Percentiles rank a stretch among this genome's conserved stretches.
Conservation (phyloP, 139 green algal genomes). For the Spirogloea muscicola region DNA sequence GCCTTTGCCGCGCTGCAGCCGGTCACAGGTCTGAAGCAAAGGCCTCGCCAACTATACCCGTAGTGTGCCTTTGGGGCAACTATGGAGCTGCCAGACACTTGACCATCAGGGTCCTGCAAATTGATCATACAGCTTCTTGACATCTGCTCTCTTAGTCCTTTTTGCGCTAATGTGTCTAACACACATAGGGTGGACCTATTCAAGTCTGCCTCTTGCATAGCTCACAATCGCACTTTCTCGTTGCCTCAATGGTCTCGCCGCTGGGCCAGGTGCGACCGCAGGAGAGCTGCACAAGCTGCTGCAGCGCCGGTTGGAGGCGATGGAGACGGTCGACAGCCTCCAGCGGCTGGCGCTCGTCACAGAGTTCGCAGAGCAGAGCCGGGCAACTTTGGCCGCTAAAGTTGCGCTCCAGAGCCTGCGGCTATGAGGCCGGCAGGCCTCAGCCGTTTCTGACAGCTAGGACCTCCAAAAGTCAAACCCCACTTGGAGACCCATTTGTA, state of each 20-base stretch:
- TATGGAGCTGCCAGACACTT: too few relatives aligned
- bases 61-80: background rate
- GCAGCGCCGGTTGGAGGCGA: slow-evolving; percentile 11
- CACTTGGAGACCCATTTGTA: too few relatives aligned
- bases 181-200: too few relatives aligned
- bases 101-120: too few relatives aligned
- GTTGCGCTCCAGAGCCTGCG: slow-evolving; percentile 24
- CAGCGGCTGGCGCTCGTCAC: background rate
- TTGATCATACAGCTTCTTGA: too few relatives aligned
- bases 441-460: too few relatives aligned
- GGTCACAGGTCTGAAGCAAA: slow-evolving; percentile 11
- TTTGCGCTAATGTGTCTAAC: too few relatives aligned
- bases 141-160: too few relatives aligned
- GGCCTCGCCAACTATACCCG: background rate
- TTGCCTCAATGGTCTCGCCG: background rate
- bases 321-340: slow-evolving; percentile 31
- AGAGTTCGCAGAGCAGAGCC: background rate
- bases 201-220: too few relatives aligned
- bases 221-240: too few relatives aligned
- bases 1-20: slow-evolving; percentile 30
- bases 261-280: slow-evolving; percentile 7
- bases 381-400: slow-evolving; percentile 23
- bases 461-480: too few relatives aligned
- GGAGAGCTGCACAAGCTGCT: slow-evolving; percentile 20
- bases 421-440: too few relatives aligned